phyloP scores from a whole-genome alignment of 257 asterid genomes.

The Ajuga chamaepitys region DNA sequence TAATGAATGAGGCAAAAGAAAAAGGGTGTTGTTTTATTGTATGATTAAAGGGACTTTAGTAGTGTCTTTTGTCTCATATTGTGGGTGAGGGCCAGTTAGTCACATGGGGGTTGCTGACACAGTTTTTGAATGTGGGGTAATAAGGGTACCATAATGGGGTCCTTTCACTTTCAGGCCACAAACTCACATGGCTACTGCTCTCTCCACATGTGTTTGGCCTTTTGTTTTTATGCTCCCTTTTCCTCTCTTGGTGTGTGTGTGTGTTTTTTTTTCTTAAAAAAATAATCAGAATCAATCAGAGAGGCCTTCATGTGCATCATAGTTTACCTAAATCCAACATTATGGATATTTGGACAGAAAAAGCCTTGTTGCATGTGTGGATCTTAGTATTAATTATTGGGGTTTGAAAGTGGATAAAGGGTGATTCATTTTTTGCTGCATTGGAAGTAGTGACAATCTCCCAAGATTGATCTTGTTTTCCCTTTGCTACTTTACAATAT shows the following conservation, averaged over 20 bases:
- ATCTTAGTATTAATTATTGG: background rate
- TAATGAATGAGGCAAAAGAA: background rate
- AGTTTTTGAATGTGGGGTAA: slow-evolving; percentile 6
- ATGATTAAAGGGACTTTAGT: slow-evolving; percentile 32
- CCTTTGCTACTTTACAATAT: slow-evolving; percentile 6
- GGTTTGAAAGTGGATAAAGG: background rate
- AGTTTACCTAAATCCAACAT: background rate
- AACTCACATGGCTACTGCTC: slow-evolving; percentile 26
- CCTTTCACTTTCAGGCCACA: slow-evolving; percentile 37
- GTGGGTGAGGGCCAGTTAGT: slow-evolving; percentile 31
- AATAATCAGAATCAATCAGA: background rate
- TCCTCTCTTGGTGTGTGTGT: slow-evolving; percentile 2
- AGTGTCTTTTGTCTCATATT: slow-evolving; percentile 31
- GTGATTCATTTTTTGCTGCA: background rate
- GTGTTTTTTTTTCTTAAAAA: background rate
- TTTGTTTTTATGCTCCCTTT: slow-evolving; percentile 16
- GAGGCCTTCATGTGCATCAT: slow-evolving; percentile 21
- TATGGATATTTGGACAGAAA: slow-evolving; percentile 15
- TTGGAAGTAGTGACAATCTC: slow-evolving; percentile 16
- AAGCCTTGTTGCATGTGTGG: background rate
- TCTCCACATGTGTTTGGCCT: slow-evolving; percentile 33
- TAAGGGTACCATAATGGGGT: slow-evolving; percentile 17
- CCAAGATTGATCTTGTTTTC: slow-evolving; percentile 21
- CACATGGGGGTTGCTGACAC: slow-evolving; percentile 43
- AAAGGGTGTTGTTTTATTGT: slow-evolving; percentile 16